phyloP scores from a whole-genome alignment of 2,329 filamentous ascomycete species.

The Fusarium cyanostomum region DNA sequence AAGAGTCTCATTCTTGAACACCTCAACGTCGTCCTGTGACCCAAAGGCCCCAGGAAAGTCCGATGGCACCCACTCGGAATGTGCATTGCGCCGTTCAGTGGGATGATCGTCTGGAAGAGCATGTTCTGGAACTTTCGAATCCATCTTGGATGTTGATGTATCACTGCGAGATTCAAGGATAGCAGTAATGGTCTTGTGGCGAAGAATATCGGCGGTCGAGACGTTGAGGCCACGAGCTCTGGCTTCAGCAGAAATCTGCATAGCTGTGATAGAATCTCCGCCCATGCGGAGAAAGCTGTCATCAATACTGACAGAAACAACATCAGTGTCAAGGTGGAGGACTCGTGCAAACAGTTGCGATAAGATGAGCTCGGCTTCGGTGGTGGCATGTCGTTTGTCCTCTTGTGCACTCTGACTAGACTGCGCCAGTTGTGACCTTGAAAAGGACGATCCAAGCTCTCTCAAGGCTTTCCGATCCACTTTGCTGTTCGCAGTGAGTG shows the following conservation, averaged over 20 bases:
- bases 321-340: conserved; percentile 41
- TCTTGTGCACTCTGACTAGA: background rate
- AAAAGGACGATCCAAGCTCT: conserved; percentile 8
- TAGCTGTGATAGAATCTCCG: conserved; percentile 60
- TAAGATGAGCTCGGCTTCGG: conserved; percentile 34
- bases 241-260: conserved; percentile 15
- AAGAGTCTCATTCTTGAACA: background rate
- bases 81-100: background rate
- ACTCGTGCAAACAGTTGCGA: conserved; percentile 50
- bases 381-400: background rate
- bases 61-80: background rate
- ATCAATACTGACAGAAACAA: conserved; percentile 49
- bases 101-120: background rate
- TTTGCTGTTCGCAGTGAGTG: conserved; percentile 9
- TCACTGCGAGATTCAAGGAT: background rate
- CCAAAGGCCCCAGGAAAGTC: background rate
- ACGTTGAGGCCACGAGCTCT: conserved; percentile 5
- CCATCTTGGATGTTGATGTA: background rate
- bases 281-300: conserved; percentile 61
- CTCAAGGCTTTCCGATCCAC: conserved; percentile 10
- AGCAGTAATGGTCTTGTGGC: conserved; percentile 8
- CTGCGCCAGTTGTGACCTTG: background rate
- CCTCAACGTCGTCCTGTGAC: background rate
- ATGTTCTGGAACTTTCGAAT: background rate
- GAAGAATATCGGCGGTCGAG: conserved; percentile 10